Percentiles rank a stretch among this genome's conserved stretches.
Evolutionary conservation across 2,329 filamentous ascomycete species (phyloP).

Genomic region (Onygenales sp.): DNA sequence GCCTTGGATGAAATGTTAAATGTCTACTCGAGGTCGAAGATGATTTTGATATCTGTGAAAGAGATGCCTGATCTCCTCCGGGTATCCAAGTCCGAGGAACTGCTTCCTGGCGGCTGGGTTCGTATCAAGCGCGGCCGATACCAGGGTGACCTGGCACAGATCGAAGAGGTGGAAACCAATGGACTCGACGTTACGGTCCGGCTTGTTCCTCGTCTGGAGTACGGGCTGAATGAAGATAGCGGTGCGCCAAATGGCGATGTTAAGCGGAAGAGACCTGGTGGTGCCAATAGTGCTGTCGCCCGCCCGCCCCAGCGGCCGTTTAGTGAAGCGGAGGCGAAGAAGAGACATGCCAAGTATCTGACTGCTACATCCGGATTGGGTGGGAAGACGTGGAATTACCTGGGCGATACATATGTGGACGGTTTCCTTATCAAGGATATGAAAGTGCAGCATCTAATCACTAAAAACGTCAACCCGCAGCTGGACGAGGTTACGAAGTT

Average conservation of each 20-base stretch:
- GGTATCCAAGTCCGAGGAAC: constrained; percentile 72
- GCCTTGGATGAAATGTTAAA: constrained; percentile 79
- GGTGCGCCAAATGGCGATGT: constrained; percentile 45
- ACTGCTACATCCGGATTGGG: constrained; percentile 43
- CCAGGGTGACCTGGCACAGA: constrained; percentile 79
- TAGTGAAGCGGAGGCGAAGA: constrained; percentile 85
- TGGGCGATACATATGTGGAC: constrained; percentile 81
- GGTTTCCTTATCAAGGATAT: constrained; percentile 92
- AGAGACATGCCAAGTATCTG: constrained; percentile 63
- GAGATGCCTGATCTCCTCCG: constrained; percentile 96
- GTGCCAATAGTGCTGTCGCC: constrained; percentile 44
- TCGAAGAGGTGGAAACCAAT: constrained; percentile 86
- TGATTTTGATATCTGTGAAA: constrained; percentile 85
- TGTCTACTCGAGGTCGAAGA: constrained; percentile 79
- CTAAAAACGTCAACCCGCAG: constrained; percentile 83
- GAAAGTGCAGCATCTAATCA: constrained; percentile 75
- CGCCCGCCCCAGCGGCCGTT: constrained; percentile 83
- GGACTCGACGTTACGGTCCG: constrained; percentile 79
- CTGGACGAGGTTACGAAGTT: constrained; percentile 96
- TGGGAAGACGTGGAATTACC: constrained; percentile 70
- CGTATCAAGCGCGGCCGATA: constrained; percentile 77
- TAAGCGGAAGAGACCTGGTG: constrained; percentile 68
- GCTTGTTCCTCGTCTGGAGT: constrained; percentile 84
- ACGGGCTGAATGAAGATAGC: constrained; percentile 74
- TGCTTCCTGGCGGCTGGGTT: constrained; percentile 86